Evolutionary conservation across 2,329 filamentous ascomycete genomes (phyloP).

Genomic region (Raffaelea ambrosiae): DNA sequence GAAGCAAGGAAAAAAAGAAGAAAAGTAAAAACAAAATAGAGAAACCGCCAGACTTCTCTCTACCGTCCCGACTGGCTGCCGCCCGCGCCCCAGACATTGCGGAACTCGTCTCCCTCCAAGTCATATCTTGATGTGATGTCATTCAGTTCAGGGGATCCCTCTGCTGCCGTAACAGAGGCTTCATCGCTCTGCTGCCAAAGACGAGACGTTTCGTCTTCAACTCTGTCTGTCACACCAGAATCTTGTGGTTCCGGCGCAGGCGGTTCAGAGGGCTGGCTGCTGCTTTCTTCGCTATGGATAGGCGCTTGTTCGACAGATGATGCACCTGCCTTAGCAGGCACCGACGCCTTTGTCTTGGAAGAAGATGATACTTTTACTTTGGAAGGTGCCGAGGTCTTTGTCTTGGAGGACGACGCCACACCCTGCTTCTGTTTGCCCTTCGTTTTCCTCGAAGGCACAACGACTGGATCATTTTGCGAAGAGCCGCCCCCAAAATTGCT

Average conservation of each 20-base stretch:
- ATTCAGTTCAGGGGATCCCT: not conserved
- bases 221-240: not conserved
- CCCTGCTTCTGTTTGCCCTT: conserved; percentile 14
- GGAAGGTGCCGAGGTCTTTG: not conserved
- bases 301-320: too few species aligned
- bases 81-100: conserved; percentile 14
- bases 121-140: conserved; percentile 8
- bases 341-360: too few species aligned
- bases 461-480: not conserved
- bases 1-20: not conserved
- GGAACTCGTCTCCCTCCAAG: conserved; percentile 14
- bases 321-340: too few species aligned
- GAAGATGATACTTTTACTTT: too few species aligned
- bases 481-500: not conserved
- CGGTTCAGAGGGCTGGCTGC: not conserved
- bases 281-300: conserved; percentile 11
- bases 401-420: not conserved
- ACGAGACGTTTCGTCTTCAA: conserved; percentile 13
- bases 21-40: not conserved
- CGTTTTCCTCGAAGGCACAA: conserved; percentile 10
- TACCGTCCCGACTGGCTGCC: not conserved
- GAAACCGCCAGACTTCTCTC: too few species aligned
- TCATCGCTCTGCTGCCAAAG: conserved; percentile 10
- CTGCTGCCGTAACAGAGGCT: not conserved
- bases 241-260: not conserved